Base-by-base conservation (phyloP, 1,284 basidiomycete species). In the Malassezia arunalokei region DNA sequence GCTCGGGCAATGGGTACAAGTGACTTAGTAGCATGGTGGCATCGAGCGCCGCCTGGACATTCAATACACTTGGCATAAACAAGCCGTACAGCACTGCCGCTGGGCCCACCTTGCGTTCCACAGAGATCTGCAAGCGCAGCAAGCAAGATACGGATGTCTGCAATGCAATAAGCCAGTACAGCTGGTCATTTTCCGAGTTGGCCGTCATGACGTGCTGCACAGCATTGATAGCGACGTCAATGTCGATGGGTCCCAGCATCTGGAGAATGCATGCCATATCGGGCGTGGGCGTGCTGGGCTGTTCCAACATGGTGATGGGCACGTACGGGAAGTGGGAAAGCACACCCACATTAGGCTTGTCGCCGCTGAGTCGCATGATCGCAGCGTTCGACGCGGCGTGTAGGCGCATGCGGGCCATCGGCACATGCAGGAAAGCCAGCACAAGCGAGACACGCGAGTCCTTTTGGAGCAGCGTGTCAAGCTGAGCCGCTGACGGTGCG, bases 81-180 rank as follows among this genome's bases (percentile, higher is more conserved):
- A 50, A 32, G 28, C 41, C 49, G n/a, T 14, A 40, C 15, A 50
- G 15, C 35, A 43, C 42, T 0, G 49, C 49, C 14, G 15, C 37
- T 9, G 27, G 33, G 4, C 33, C 44, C 4, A 27, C 27, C 3
- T 12, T 8, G 5, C 33, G 33, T 7, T 24, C 6, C 6, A 35
- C 14, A 8, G 33, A 12, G 11, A 9, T 17, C 6, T 47, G 32
- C 6, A 35, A 33, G 33, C 35, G 44, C 3, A 29, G 17, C 24
- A 39, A 28, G 15, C 44, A 35, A 15, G 9, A 6, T 9, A 39
- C 12, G 4, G 44, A 24, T 6, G 24, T 29, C 12, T 47, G 35
- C 8, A 32, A 20, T 12, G 44, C 30, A 12, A 27, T 20, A n/a
- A 47, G 44, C 44, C 44, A 47, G 38, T 50, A 38, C 11, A 40